Evolutionary conservation across 2,329 filamentous ascomycete species (phyloP), one percentile per base, ranked within the genome.

Genomic region (Colletotrichum siamense): DNA sequence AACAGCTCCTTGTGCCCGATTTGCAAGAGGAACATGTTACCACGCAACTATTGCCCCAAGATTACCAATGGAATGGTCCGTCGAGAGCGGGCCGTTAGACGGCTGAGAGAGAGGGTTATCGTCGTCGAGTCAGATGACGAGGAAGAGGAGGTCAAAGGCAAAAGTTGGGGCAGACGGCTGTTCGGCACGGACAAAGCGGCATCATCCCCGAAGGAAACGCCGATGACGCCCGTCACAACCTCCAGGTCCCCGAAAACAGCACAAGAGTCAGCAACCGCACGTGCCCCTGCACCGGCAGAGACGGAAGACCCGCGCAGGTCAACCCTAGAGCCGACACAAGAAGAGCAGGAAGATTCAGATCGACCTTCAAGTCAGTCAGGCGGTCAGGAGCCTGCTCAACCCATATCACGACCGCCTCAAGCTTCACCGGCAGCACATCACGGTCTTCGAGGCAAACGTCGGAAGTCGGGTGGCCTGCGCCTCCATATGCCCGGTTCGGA

Each of bases 31-130:
- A 95, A 91, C 66, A 95, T 96, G 81, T 86, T 98, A 1, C 96
- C 96, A 8, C 81, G 83, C 79, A 86, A 95, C 0, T 91, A 91
- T 80, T 93, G 92, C 72, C 93, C 94, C 1, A 89, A 89, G 22
- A 92, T 98, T 57, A 98, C 95, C 7, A 97, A 98, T 80, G 90
- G 91, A 18, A 98, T 98, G 94, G 96, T 98, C 8, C 92, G 95
- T 24, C 91, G 95, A 52, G 96, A 98, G 84, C 90, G 94, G 18
- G 91, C 94, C 28, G 87, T 95, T 15, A 87, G 94, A 32, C 88
- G 89, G 39, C 83, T 94, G 65, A 88, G 93, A 62, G 89, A 91
- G 71, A 88, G 89, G 16, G 84, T 90, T 4, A 84, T 87, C 22
- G 77, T 88, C 1, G 87, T 88, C 12, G 85, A 87, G n/a, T 73